Evolutionary conservation across 2,329 filamentous ascomycete species (phyloP).

Genomic region (Coniosporium tulheliwenetii): DNA sequence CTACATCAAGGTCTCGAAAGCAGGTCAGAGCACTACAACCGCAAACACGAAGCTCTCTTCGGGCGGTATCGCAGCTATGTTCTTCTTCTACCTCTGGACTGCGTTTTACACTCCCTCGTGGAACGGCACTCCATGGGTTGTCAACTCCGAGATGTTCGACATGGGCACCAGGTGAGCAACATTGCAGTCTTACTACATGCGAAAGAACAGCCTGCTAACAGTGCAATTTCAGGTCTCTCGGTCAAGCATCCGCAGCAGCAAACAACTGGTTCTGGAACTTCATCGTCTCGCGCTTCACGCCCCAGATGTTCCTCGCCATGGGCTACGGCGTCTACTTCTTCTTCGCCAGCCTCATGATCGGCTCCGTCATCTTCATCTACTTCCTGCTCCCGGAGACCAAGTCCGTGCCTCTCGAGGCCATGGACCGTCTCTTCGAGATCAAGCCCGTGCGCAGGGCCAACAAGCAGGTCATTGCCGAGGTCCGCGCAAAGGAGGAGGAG

Average conservation of each 20-base stretch:
- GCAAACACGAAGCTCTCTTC: constrained; percentile 18
- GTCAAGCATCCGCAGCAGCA: constrained; percentile 54
- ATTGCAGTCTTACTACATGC: background rate
- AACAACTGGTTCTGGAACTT: constrained; percentile 65
- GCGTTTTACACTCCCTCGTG: constrained; percentile 48
- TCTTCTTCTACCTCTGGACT: constrained; percentile 64
- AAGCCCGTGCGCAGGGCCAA: constrained; percentile 26
- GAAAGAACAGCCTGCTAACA: background rate
- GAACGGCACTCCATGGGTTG: constrained; percentile 51
- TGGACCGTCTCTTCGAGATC: constrained; percentile 30
- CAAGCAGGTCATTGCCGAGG: constrained; percentile 20
- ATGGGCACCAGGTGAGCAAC: constrained; percentile 37
- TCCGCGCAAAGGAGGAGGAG: constrained; percentile 21
- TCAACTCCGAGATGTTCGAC: constrained; percentile 61
- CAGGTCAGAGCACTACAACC: constrained; percentile 15
- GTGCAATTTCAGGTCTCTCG: constrained; percentile 41
- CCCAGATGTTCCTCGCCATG: constrained; percentile 37
- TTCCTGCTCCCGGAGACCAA: constrained; percentile 29
- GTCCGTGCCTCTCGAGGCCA: constrained; percentile 27
- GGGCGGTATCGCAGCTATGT: constrained; percentile 45
- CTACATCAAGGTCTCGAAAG: constrained; percentile 38
- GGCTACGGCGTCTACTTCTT: constrained; percentile 28
- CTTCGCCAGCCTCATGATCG: constrained; percentile 31
- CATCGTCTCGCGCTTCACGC: constrained; percentile 51
- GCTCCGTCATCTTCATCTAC: constrained; percentile 28